Percentiles rank a stretch among this genome's conserved stretches.
Conservation (phyloP, 192 early-diverging fungal species). For the Thoreauomyces humboldtii region DNA sequence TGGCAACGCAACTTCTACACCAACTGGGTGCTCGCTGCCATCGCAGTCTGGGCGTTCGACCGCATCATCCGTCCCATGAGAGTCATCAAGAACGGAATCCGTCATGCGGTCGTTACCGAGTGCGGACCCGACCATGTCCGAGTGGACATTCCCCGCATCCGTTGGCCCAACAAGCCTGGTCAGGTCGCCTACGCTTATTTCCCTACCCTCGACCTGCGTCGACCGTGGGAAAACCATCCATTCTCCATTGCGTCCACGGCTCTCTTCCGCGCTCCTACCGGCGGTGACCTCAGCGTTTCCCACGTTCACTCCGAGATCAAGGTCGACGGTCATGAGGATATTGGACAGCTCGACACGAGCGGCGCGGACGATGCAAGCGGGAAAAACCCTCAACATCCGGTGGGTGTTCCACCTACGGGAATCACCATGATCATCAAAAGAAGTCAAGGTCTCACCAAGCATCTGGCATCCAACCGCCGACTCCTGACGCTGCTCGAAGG, state of each 20-base stretch:
- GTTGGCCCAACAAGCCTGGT: not conserved
- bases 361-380: not conserved
- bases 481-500: not conserved
- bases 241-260: slow-evolving; percentile 6
- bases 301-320: not conserved
- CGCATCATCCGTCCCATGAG: not conserved
- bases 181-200: slow-evolving; percentile 12
- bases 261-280: not conserved
- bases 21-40: slow-evolving; percentile 13
- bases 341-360: not conserved
- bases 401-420: not conserved
- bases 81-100: not conserved
- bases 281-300: no score
- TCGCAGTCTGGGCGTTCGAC: slow-evolving; percentile 14
- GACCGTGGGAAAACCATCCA: slow-evolving; percentile 17
- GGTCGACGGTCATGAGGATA: not conserved
- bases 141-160: slow-evolving; percentile 8
- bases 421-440: slow-evolving; percentile 12
- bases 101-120: not conserved
- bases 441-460: not conserved
- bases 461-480: not conserved
- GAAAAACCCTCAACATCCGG: not conserved
- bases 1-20: slow-evolving; percentile 17
- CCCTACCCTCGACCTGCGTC: not conserved
- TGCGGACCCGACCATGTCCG: not conserved